These are phyloP conservation scores for Neolentinus lepideus DNA, from an alignment of 1,284 basidiomycete species.

Conservation along the genomic window DNA sequence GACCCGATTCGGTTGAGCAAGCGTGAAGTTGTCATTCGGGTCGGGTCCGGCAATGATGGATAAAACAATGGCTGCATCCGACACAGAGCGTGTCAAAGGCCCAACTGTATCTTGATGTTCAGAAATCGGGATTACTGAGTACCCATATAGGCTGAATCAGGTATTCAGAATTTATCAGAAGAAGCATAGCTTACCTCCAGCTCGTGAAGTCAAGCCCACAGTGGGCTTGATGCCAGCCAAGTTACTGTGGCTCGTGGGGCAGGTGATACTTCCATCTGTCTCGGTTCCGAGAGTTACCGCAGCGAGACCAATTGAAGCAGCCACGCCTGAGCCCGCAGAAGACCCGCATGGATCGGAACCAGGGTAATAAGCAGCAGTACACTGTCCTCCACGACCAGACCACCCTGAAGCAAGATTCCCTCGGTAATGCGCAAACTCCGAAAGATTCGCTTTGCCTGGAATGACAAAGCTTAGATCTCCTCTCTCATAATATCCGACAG, in stretches of 20 bases:
- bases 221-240: slow-evolving; percentile 56
- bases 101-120: slow-evolving; percentile 60
- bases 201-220: slow-evolving; percentile 53
- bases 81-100: slow-evolving; percentile 49
- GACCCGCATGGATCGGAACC: slow-evolving; percentile 25
- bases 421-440: slow-evolving; percentile 24
- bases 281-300: slow-evolving; percentile 24
- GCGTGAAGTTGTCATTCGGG: slow-evolving; percentile 52
- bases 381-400: slow-evolving; percentile 27
- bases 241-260: slow-evolving; percentile 43
- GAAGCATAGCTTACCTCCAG: slow-evolving; percentile 31
- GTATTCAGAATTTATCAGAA: neutral
- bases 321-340: slow-evolving; percentile 25
- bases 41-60: slow-evolving; percentile 55
- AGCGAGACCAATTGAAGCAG: slow-evolving; percentile 23
- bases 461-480: slow-evolving; percentile 3
- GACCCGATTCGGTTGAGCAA: slow-evolving; percentile 44
- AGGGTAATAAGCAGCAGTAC: slow-evolving; percentile 30
- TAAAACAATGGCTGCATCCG: slow-evolving; percentile 56
- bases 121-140: slow-evolving; percentile 51
- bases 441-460: slow-evolving; percentile 20
- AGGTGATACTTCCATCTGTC: slow-evolving; percentile 21
- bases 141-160: neutral
- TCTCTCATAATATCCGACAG: neutral
- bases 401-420: slow-evolving; percentile 18